A percentile compares a stretch with the other conserved stretches of the same genome.
These are phyloP conservation scores for Musa itinerans DNA, from an alignment of 176 grass and related monocot genomes.

Conservation along the genomic window DNA sequence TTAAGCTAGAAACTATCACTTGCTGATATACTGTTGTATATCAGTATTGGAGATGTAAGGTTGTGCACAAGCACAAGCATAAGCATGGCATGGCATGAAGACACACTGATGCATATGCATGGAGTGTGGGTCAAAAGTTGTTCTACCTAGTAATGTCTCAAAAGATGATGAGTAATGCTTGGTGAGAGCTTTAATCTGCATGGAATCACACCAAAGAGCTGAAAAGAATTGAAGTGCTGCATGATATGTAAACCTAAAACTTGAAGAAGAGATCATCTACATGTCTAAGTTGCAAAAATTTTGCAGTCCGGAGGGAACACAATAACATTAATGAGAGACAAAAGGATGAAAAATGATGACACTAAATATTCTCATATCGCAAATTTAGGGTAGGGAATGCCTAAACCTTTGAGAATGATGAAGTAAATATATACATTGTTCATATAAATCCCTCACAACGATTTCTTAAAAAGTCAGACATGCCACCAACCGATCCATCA, in stretches of 20 bases:
- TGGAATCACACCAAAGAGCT: neutral
- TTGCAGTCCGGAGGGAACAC: neutral
- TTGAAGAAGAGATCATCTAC: neutral
- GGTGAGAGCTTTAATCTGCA: slow-evolving; percentile 16
- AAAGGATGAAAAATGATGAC: neutral
- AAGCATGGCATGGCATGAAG: neutral
- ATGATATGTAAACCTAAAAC: neutral
- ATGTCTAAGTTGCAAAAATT: neutral
- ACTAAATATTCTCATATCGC: no score
- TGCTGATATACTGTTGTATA: neutral
- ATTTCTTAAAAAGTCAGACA: no score
- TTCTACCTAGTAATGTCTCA: neutral
- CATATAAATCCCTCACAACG: no score
- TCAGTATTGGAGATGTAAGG: neutral
- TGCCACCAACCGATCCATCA: neutral
- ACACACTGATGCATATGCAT: neutral
- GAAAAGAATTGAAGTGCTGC: neutral
- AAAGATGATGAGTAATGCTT: neutral
- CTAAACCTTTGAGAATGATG: no score
- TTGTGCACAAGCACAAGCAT: neutral
- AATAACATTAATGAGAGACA: neutral
- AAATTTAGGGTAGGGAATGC: no score
- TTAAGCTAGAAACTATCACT: neutral
- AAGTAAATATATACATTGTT: no score
- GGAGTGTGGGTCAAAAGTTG: neutral